Base-by-base conservation (phyloP, 441 rosid genomes). In the Melastoma candidum region DNA sequence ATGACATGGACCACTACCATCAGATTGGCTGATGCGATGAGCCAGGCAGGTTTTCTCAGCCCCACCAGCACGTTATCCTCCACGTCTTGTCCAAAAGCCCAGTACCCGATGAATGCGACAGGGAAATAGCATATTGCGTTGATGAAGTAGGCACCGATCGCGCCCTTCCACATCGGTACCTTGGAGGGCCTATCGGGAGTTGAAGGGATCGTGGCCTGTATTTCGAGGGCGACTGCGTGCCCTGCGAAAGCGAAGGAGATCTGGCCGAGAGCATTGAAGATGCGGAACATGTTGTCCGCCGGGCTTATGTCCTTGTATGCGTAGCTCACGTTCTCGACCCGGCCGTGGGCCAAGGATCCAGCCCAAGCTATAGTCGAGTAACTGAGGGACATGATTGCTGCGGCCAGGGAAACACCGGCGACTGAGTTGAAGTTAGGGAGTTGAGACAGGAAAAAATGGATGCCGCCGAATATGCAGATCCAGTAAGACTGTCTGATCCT, bases 311-410 rank as follows among this genome's bases (percentile, higher is more conserved):
- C 52, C 63, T 80, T 83, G 67, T 85, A 92, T 7, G 24, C 76
- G 13, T 92, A 82, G 74, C 89, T 83, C 72, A 82, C 96, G 17
- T 76, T 69, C 2, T 72, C 76, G 2, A 68, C 43, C 57, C 49
- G 77, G 8, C 95, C 98, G 50, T 79, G 94, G 46, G 70, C 66
- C 65, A 92, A 57, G 67, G 79, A 61, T 47, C 95, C 96, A 46
- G 44, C 83, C 96, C 96, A 92, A 8, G 96, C 95, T 79, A 92
- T 85, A 11, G 93, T 87, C 50, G 96, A 92, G 71, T 92, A 92
- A 44, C 96, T 90, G 79, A 90, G 86, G 4, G 98, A 90, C 96
- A 90, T 87, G 68, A 87, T 29, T 12, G 95, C 95, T 1, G 98
- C 98, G 1, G 95, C 98, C 49, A 90, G 71, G 2, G 98, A 90